Evolutionary conservation across 805 yeast genomes (phyloP).

Genomic region (Lipomyces orientalis): DNA sequence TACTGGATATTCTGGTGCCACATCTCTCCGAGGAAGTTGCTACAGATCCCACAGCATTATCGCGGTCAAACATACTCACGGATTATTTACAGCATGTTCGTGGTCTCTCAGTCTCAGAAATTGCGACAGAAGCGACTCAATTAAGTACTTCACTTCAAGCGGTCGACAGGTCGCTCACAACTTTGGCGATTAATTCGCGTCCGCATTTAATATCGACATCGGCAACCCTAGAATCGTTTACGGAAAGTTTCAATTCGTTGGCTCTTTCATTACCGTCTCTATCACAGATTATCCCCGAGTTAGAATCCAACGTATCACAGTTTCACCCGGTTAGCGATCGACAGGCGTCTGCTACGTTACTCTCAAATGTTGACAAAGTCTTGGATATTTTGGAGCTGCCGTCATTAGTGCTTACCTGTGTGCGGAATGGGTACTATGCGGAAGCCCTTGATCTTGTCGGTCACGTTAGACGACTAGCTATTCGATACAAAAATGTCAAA

Average conservation of each 20-base stretch:
- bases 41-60: neutral
- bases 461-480: slow-evolving; percentile 68
- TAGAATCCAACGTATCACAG: slow-evolving; percentile 19
- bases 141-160: slow-evolving; percentile 34
- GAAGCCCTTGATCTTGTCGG: slow-evolving; percentile 86
- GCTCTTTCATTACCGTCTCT: slow-evolving; percentile 31
- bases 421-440: slow-evolving; percentile 82
- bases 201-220: slow-evolving; percentile 34
- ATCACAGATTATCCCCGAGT: slow-evolving; percentile 18
- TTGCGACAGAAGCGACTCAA: slow-evolving; percentile 33
- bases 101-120: slow-evolving; percentile 33
- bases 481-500: slow-evolving; percentile 67
- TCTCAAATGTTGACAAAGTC: slow-evolving; percentile 70
- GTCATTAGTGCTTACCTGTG: slow-evolving; percentile 79
- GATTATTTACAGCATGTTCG: slow-evolving; percentile 41
- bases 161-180: slow-evolving; percentile 35
- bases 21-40: slow-evolving; percentile 27
- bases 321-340: slow-evolving; percentile 34
- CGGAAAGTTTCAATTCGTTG: slow-evolving; percentile 36
- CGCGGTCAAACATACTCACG: slow-evolving; percentile 6
- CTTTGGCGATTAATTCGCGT: slow-evolving; percentile 28
- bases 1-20: slow-evolving; percentile 35
- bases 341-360: slow-evolving; percentile 48
- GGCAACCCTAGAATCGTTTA: slow-evolving; percentile 33
- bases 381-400: slow-evolving; percentile 85